Evolutionary conservation across 2,329 filamentous ascomycete species (phyloP), one percentile per base, ranked within the genome.

Genomic region (Aspergillus intermedius): DNA sequence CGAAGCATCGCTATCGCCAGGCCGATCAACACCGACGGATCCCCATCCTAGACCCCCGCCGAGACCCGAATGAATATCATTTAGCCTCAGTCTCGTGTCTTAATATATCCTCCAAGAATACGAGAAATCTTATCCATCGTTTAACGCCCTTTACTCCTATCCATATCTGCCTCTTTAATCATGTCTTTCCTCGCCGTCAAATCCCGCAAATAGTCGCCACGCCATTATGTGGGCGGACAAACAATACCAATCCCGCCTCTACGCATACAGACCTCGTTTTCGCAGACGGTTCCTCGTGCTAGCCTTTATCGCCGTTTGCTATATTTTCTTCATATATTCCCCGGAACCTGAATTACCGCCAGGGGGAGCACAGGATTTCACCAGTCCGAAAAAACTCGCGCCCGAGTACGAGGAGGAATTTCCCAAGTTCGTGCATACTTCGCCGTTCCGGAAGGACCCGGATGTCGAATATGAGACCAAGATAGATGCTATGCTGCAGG

Each of bases 351-450:
- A 30, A 4, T 30, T 30, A 12, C 19, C 43, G 3, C 19, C 51
- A 19, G 50, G 45, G 10, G 12, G 25, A 10, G 45, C 42, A 5
- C 43, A 35, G 9, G 35, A 53, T 25, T 47, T 49, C 22, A 40
- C 42, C 15, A 45, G 42, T 3, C 39, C 50, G 3, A 30, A 42
- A 17, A 46, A 48, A 41, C 48, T 49, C 47, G 30, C 50, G 2
- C 56, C 55, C 12, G 25, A 49, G 25, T 52, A 57, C 42, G 46
- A 54, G 13, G 52, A 54, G 9, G 47, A 54, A 23, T 50, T 45
- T 9, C 62, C 64, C 2, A 59, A 51, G 13, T 67, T 59, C 41
- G 53, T 66, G 2, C 57, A 64, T 34, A 55, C 43, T 9, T 67
- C 65, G 12, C n/a, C 50, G 2, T 65, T 62, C 46, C 63, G 65